Base-by-base conservation (phyloP, 2,329 filamentous ascomycete genomes). In the Corinectria fuckeliana region DNA sequence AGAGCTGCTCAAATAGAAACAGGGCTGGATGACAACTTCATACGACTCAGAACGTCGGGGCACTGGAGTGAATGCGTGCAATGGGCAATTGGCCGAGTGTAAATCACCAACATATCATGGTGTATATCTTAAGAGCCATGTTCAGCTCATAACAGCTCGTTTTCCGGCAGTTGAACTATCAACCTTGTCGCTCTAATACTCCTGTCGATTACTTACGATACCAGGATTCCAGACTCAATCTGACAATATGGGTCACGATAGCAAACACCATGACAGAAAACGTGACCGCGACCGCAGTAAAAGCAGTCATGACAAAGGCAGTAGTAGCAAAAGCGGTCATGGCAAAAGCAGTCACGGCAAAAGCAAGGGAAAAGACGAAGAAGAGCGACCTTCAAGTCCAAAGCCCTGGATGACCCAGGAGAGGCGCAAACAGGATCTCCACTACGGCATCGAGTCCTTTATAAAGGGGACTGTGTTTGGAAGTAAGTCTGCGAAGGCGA, bases 1-100 rank as follows among this genome's bases (percentile, higher is more conserved):
- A 65, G 67, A 61, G 61, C 65, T 59, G 57, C 49, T 59, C 60
- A 55, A 66, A 70, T 69, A 70, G 58, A 71, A 61, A 58, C 23
- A 60, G 64, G 62, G 64, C 63, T 62, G 48, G 39, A 58, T 57
- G 44, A 66, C 47, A 51, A 62, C 50, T 67, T 61, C 56, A 45
- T 60, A 58, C 65, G 55, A 64, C 54, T n/a, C 47, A 62, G 57
- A 26, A 23, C 54, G 44, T 39, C 32, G 41, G 30, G 41, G 18
- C 58, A 23, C 52, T 44, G 25, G 58, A 38, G 45, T 48, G 41
- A 64, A 49, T 58, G 50, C 54, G 23, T 53, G n/a, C n/a, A 44
- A 39, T 50, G 52, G 26, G 32, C 21, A 54, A 45, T n/a, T 30
- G n/a, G 23, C 16, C n/a, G 42, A 9, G 30, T 20, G 48, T 28